Base-by-base conservation (phyloP, 331 rosid species). In the Telfairia occidentalis region DNA sequence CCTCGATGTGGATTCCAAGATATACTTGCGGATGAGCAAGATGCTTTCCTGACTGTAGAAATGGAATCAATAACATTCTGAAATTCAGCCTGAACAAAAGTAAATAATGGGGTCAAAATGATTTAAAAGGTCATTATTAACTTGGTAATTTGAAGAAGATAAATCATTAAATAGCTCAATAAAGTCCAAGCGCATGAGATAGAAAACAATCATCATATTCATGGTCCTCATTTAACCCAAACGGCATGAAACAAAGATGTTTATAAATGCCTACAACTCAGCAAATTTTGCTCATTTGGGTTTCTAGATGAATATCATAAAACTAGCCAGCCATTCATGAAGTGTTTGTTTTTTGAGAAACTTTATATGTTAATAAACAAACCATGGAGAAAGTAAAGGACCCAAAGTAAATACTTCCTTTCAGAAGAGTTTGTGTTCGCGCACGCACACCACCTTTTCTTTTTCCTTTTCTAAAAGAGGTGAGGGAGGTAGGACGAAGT, bases 61-160 rank as follows among this genome's bases (percentile, higher is more conserved):
- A 91, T 88, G 15, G 97, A 88, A 57, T 91, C 96, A 48, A 83
- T 87, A 72, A 88, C 91, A 84, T 91, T 94, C 78, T 89, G 98
- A 84, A 91, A 88, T 83, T 94, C 97, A 48, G 97, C 98, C 98
- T 94, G 83, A 21, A 75, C 78, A 71, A 75, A 73, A 67, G 76
- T 24, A 42, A 65, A 16, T 3, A 48, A 37, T 21, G 2, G 77
- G 53, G 45, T 58, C 21, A 26, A 71, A 23, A 32, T 15, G 29
- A 57, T 29, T 49, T 60, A 72, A 42, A 43, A 43, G 38, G 26
- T 23, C 26, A 40, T 60, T 11, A n/a, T 11, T 50, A 4, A 35
- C 70, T 49, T 18, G 58, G 69, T 18, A 6, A 7, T 35, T 59
- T 30, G 46, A 63, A 64, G 5, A 24, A 28, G 15, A 29, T 67